Evolutionary conservation across 2,329 filamentous ascomycete genomes (phyloP), one percentile per base, ranked within the genome.

Genomic region (Trichoderma sp.): DNA sequence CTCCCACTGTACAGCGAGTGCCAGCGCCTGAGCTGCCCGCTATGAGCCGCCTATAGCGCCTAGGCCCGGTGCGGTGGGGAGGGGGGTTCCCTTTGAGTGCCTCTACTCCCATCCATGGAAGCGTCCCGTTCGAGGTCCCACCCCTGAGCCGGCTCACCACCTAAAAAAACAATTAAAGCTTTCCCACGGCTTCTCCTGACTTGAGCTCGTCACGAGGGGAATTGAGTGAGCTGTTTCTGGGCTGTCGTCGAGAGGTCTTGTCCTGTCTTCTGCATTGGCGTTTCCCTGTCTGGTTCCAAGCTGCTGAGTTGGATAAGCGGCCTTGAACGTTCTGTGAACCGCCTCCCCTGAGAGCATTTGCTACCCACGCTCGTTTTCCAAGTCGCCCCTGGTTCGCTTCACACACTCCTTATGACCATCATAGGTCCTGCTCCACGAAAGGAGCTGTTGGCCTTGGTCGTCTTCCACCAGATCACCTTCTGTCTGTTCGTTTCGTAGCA

Each of bases 291-390:
- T 56, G 29, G 48, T 57, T 50, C 15, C 6, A 17, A 35, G 34
- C 34, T 58, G 54, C 29, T 53, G 61, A 27, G 13, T 54, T 66
- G 61, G 35, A 35, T 22, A 58, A 53, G 67, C 61, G 35, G 35
- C 53, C 22, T 52, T 22, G 19, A 64, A 64, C 60, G 48, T 64
- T 12, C n/a, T 64, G 45, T 64, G 37, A 57, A 56, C 66, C n/a
- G 54, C 42, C 22, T 35, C 66, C 68, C 69, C 70, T 67, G 70
- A 71, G 73, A 73, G 72, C 74, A 66, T 72, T 69, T 70, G 72
- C 74, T 72, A 71, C 68, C 72, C 71, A 76, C 75, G 68, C 73
- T 76, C 73, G 73, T 72, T 77, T 74, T 64, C 69, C 68, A 69
- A 70, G 70, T 69, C 75, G 70, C 71, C 72, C 76, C 76, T 77